These are phyloP conservation scores for Phycomyces blakesleeanus DNA, from an alignment of 192 early-diverging fungal species.

Conservation along the genomic window DNA sequence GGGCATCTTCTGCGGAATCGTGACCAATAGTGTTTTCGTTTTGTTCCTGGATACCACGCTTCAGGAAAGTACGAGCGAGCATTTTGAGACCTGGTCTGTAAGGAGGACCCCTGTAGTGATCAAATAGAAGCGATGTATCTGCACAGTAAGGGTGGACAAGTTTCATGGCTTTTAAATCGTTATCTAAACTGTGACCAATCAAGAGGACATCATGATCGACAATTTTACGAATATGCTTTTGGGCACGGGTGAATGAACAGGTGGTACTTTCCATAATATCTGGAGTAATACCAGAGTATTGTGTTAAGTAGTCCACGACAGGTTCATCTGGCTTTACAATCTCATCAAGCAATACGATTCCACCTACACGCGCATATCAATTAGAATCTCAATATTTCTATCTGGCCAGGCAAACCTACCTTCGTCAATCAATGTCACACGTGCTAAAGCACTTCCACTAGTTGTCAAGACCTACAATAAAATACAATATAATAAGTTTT, in stretches of 20 bases:
- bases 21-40: conserved; percentile 46
- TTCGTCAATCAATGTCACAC: conserved; percentile 47
- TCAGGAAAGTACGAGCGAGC: conserved; percentile 48
- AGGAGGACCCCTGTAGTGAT: conserved; percentile 48
- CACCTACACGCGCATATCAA: conserved; percentile 12
- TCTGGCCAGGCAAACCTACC: conserved; percentile 1
- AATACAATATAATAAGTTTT: not conserved
- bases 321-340: conserved; percentile 50
- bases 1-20: conserved; percentile 69
- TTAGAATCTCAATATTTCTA: not conserved
- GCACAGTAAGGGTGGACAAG: conserved; percentile 56
- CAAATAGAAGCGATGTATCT: conserved; percentile 62
- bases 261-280: conserved; percentile 37
- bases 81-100: conserved; percentile 49
- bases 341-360: conserved; percentile 43
- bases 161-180: conserved; percentile 63
- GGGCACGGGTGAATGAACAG: conserved; percentile 41
- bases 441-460: conserved; percentile 42
- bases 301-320: conserved; percentile 51
- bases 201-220: conserved; percentile 46
- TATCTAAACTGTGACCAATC: conserved; percentile 59
- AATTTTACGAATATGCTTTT: conserved; percentile 39
- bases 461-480: conserved; percentile 2
- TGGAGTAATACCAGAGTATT: conserved; percentile 55
- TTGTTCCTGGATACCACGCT: conserved; percentile 52